Base-by-base conservation (phyloP, 192 early-diverging fungal genomes). In the Dimargaris cristalligena region DNA sequence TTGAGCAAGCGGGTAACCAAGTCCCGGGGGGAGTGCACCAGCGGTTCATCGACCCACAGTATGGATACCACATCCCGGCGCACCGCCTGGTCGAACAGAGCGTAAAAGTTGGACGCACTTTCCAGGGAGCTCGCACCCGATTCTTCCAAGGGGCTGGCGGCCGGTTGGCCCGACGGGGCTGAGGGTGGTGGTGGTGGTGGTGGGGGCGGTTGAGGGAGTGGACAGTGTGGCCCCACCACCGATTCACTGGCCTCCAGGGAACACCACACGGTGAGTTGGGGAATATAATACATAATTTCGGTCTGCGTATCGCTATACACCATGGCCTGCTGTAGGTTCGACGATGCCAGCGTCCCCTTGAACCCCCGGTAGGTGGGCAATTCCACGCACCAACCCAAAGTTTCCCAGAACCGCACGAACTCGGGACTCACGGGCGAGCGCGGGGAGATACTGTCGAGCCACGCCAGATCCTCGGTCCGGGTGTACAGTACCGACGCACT, bases 21-120 rank as follows among this genome's bases (percentile, higher is more conserved):
- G 10, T 38, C 55, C 2, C 55, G 31, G 23, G 30, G 32, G 14
- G 30, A 2, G 33, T 34, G 23, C 14, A 57, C 35, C 30, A 57
- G 18, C 20, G 55, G 55, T 26, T 57, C 16, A 9, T 57, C 55
- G 34, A 57, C 55, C 55, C 55, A 57, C 8, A 57, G 3, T 9
- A 57, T 35, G 4, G 34, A 35, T 3, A 11, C n/a, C 22, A 57
- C 34, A 6, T 34, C 20, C 18, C 33, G 10, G 34, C 18, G 30
- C 4, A 57, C 13, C 32, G 55, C 30, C 35, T 57, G 30, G 55
- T 57, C 55, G n/a, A 57, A 57, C 4, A 35, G 16, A 3, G 38
- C 38, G 16, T 10, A 41, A 16, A 16, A 6, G 8, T 41, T 6
- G 8, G 6, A 16, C 8, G 38, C 8, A 16, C 38, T 41, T 6